phyloP scores from a whole-genome alignment of 441 rosid genomes.

The Gossypium davidsonii region DNA sequence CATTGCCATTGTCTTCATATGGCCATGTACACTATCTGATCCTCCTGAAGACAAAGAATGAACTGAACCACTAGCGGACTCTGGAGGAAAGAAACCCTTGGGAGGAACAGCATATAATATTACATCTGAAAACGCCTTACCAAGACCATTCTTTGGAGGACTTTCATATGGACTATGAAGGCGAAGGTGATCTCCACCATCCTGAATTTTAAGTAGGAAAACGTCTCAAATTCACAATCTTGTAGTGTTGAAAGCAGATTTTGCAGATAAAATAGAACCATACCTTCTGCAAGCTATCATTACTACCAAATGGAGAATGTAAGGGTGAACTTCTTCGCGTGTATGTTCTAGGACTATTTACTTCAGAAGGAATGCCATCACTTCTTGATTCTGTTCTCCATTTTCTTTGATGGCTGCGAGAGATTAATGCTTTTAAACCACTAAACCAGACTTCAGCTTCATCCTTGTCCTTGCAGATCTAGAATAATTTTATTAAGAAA shows the following conservation, averaged over 20 bases:
- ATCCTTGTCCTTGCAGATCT: constrained; percentile 94
- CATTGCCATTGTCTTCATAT: constrained; percentile 52
- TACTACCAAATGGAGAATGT: constrained; percentile 86
- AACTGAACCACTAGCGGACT: constrained; percentile 67
- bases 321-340: constrained; percentile 91
- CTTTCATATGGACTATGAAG: constrained; percentile 86
- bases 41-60: constrained; percentile 90
- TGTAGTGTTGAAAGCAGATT: constrained; percentile 11
- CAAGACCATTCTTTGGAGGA: constrained; percentile 80
- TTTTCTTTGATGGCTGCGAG: constrained; percentile 67
- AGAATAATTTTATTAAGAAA: constrained; percentile 23
- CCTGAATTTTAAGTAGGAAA: constrained; percentile 41
- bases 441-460: constrained; percentile 98
- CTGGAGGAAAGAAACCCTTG: constrained; percentile 72
- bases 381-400: constrained; percentile 89
- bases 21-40: constrained; percentile 78
- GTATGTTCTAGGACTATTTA: constrained; percentile 82
- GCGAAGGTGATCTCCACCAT: constrained; percentile 59
- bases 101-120: constrained; percentile 67
- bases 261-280: constrained; percentile 6
- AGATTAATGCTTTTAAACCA: constrained; percentile 86
- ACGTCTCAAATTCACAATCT: constrained; percentile 17
- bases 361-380: constrained; percentile 88
- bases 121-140: constrained; percentile 75
- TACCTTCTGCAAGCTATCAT: constrained; percentile 85